Evolutionary conservation across 305 asterid genomes (phyloP).

Genomic region (Petunia hybrid): DNA sequence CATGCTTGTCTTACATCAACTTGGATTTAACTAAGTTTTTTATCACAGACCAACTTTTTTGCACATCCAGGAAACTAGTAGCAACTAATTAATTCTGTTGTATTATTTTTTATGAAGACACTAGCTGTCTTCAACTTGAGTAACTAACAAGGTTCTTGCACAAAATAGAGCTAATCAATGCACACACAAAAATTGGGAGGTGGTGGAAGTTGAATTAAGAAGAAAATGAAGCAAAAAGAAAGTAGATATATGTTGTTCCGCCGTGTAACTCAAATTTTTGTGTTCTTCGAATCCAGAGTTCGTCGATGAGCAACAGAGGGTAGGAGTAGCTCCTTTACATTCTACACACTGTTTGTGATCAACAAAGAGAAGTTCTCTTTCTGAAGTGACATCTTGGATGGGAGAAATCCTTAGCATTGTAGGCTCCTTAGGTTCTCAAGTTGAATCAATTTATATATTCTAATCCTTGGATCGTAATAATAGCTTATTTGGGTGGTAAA

Average conservation of each 20-base stretch:
- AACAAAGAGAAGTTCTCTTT: too few relatives aligned
- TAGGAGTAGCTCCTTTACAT: conserved; percentile 1
- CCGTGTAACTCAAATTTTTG: background rate
- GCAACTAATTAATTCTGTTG: background rate
- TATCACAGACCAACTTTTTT: background rate
- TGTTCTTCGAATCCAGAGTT: background rate
- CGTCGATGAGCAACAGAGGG: background rate
- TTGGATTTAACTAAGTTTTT: conserved; percentile 6
- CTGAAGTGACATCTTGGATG: conserved; percentile 14
- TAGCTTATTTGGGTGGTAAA: conserved; percentile 27
- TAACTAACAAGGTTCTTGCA: background rate
- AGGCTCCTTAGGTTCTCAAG: background rate
- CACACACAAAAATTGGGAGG: background rate
- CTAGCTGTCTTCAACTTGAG: conserved; percentile 22
- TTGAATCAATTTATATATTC: background rate
- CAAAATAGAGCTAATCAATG: background rate
- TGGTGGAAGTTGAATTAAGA: conserved; percentile 23
- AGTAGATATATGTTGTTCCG: conserved; percentile 24
- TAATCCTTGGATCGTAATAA: background rate
- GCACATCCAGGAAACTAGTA: background rate
- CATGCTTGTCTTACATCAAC: conserved; percentile 7
- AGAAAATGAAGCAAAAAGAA: conserved; percentile 7
- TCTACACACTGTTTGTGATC: background rate
- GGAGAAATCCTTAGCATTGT: background rate
- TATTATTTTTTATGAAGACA: background rate